Evolutionary conservation across 192 early-diverging fungal species (phyloP).

Genomic region (Pilaira anomala): DNA sequence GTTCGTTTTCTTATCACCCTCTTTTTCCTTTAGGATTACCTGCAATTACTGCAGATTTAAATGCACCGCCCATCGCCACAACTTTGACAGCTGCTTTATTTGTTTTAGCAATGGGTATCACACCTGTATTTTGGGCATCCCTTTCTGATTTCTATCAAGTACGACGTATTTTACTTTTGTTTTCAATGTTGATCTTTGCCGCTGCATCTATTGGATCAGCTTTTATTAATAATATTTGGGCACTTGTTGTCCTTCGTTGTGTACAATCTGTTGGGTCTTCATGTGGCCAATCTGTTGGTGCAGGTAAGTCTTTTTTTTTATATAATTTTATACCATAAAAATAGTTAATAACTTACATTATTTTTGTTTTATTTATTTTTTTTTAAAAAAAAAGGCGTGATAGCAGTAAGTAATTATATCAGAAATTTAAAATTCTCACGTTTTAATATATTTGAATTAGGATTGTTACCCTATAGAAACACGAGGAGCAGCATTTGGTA

Average conservation of each 20-base stretch:
- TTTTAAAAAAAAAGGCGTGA: not conserved
- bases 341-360: not conserved
- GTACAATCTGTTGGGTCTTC: constrained; percentile 46
- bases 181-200: constrained; percentile 39
- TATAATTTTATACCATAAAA: not conserved
- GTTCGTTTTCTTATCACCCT: not conserved
- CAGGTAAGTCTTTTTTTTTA: constrained; percentile 18
- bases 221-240: constrained; percentile 36
- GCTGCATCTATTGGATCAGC: constrained; percentile 44
- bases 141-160: constrained; percentile 43
- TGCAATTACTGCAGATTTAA: constrained; percentile 36
- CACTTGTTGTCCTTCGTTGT: constrained; percentile 40
- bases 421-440: not conserved
- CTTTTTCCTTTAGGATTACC: constrained; percentile 8
- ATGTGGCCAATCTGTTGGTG: constrained; percentile 44
- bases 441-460: constrained; percentile 16
- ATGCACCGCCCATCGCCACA: constrained; percentile 39
- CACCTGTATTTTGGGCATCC: constrained; percentile 43
- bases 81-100: constrained; percentile 44
- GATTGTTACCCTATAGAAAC: constrained; percentile 29
- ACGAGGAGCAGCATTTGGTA: constrained; percentile 34
- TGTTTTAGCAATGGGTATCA: constrained; percentile 46
- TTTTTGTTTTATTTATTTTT: constrained; percentile 1
- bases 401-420: constrained; percentile 31
- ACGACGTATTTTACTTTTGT: constrained; percentile 38